Base-by-base conservation (phyloP, 176 grass and related monocot species). In the Raddia distichophylla region DNA sequence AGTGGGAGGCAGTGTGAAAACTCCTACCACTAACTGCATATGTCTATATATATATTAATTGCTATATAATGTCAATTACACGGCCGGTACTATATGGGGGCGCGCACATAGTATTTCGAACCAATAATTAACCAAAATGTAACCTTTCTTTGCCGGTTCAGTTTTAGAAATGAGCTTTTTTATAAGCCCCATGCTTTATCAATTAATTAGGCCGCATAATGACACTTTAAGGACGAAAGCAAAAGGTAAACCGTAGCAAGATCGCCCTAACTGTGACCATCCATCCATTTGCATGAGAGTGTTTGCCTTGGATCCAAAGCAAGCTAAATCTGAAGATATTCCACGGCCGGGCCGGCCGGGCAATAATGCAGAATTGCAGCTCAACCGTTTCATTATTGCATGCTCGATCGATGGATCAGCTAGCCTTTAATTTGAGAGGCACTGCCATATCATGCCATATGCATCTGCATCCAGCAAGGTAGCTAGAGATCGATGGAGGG, bases 271-370 rank as follows among this genome's bases (percentile, higher is more conserved):
- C 0, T 68, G 8, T 46, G 65, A 19, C 3, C 65, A 68, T 46
- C 2, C 7, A 10, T 40, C n/a, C 37, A 40, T 40, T 3, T 40
- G 4, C 4, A 40, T 40, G 4, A 3, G 4, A 10, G 6, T 3
- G 15, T 65, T 9, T 64, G 64, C 56, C 49, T 63, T 77, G 6
- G 48, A 55, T 78, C 66, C 58, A 70, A 83, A 77, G 66, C 80
- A 83, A 77, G 19, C 47, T 46, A 53, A 65, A 57, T 82, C 33
- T 27, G 37, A 40, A 73, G 79, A 81, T 68, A 66, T 57, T 80
- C 40, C 69, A 40, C 6, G 13, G 14, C 27, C 27, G 27, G 27
- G 27, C 27, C 27, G 27, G 59, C 37, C 37, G 4, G 59, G 70
- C 78, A 74, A 75, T 86, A 67, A 80, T 74, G 84, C 48, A 49